A percentile compares a stretch with the other conserved stretches of the same genome.
These are phyloP conservation scores for Fusarium sp. DNA, from an alignment of 2,329 filamentous ascomycete species.

Conservation along the genomic window DNA sequence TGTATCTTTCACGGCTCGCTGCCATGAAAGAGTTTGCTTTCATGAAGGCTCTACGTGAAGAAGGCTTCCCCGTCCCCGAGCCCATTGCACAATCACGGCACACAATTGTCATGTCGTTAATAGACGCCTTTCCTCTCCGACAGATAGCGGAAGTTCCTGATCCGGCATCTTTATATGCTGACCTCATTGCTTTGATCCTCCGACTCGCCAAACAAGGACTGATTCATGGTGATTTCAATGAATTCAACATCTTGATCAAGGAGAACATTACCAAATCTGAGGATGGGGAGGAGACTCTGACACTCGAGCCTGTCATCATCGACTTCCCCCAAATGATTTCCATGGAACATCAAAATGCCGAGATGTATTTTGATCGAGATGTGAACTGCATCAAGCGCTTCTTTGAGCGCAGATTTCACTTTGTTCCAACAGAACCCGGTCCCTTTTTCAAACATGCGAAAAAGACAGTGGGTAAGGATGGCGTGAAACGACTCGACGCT, in stretches of 20 bases:
- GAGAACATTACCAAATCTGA: slow-evolving; percentile 66
- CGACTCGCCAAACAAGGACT: slow-evolving; percentile 85
- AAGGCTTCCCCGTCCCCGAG: slow-evolving; percentile 89
- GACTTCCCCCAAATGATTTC: slow-evolving; percentile 99
- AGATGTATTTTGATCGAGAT: slow-evolving; percentile 97
- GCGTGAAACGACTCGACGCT: slow-evolving; percentile 79
- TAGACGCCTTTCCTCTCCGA: slow-evolving; percentile 91
- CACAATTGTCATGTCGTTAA: slow-evolving; percentile 94
- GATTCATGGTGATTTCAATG: slow-evolving; percentile 98
- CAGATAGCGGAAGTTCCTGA: slow-evolving; percentile 88
- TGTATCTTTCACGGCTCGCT: slow-evolving; percentile 94
- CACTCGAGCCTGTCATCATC: slow-evolving; percentile 83
- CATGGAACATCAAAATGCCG: slow-evolving; percentile 90
- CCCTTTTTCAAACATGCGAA: slow-evolving; percentile 88
- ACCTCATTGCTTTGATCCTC: slow-evolving; percentile 87
- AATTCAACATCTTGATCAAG: slow-evolving; percentile 97
- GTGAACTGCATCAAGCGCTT: slow-evolving; percentile 96
- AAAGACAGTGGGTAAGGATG: slow-evolving; percentile 74
- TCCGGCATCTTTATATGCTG: slow-evolving; percentile 87
- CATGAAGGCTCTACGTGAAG: slow-evolving; percentile 85
- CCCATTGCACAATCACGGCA: slow-evolving; percentile 91
- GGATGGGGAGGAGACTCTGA: slow-evolving; percentile 55
- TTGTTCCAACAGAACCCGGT: slow-evolving; percentile 81
- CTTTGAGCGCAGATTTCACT: slow-evolving; percentile 89
- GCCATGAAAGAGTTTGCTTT: slow-evolving; percentile 96